Evolutionary conservation across 768 basidiomycete genomes (phyloP).

Genomic region (Lactarius tabidus): DNA sequence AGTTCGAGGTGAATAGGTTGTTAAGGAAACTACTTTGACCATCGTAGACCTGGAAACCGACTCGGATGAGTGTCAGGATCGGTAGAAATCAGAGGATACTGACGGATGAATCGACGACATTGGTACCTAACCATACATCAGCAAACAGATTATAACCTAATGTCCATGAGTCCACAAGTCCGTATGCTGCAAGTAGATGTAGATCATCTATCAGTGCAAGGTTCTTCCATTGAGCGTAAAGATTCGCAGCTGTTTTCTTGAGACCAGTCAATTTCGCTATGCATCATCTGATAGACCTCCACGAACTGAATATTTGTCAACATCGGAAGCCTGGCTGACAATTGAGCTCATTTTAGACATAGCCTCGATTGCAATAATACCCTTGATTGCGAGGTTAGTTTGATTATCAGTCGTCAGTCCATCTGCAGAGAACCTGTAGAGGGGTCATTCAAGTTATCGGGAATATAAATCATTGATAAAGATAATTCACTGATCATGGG

Average conservation of each 20-base stretch:
- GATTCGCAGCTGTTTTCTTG: background rate
- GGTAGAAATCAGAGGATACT: background rate
- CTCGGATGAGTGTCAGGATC: background rate
- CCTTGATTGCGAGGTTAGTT: slow-evolving; percentile 32
- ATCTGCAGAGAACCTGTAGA: slow-evolving; percentile 22
- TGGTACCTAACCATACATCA: slow-evolving; percentile 52
- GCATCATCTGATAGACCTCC: background rate
- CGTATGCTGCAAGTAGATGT: slow-evolving; percentile 3
- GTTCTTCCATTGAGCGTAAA: slow-evolving; percentile 17
- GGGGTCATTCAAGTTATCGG: slow-evolving; percentile 4
- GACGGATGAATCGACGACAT: slow-evolving; percentile 39
- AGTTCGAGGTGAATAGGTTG: background rate
- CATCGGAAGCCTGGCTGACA: slow-evolving; percentile 25
- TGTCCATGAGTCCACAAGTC: slow-evolving; percentile 43
- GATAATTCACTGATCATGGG: slow-evolving; percentile 46
- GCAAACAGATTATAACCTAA: slow-evolving; percentile 60
- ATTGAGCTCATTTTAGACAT: slow-evolving; percentile 27
- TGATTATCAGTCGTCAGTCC: slow-evolving; percentile 42
- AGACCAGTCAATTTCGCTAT: background rate
- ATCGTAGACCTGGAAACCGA: background rate
- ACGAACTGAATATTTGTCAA: slow-evolving; percentile 30
- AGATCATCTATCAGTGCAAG: slow-evolving; percentile 12
- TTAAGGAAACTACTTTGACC: slow-evolving; percentile 7
- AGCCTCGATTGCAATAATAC: no score
- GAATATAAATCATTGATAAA: slow-evolving; percentile 41